Percentiles rank a stretch among this genome's conserved stretches.
These are phyloP conservation scores for Volvox africanus DNA, from an alignment of 139 green algal genomes.

Conservation along the genomic window DNA sequence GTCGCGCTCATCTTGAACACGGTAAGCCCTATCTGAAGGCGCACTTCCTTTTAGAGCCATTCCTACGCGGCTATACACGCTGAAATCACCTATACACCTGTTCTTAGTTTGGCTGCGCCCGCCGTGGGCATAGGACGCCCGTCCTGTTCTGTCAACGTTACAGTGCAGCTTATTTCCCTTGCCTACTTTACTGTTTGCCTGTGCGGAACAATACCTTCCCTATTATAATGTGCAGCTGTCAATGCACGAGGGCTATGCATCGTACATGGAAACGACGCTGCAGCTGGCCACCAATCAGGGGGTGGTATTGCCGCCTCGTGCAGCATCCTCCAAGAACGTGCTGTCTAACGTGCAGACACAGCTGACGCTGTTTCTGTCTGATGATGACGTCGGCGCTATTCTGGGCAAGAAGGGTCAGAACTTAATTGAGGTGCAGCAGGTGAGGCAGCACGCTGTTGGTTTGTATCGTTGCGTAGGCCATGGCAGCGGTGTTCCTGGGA, in stretches of 20 bases:
- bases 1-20: conserved; percentile 76
- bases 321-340: conserved; percentile 53
- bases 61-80: too few relatives aligned
- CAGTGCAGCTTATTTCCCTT: too few relatives aligned
- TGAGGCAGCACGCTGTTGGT: background rate
- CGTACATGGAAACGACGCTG: conserved; percentile 77
- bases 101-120: too few relatives aligned
- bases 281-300: conserved; percentile 74
- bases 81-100: too few relatives aligned
- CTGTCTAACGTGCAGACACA: conserved; percentile 35
- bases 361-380: conserved; percentile 57
- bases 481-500: too few relatives aligned
- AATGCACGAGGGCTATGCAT: conserved; percentile 63
- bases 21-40: conserved; percentile 35
- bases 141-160: too few relatives aligned
- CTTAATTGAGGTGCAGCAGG: conserved; percentile 64
- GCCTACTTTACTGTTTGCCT: too few relatives aligned
- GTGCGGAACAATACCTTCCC: background rate
- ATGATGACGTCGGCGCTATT: conserved; percentile 76
- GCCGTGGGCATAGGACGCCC: too few relatives aligned
- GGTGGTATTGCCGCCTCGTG: conserved; percentile 60
- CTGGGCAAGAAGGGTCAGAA: conserved; percentile 69
- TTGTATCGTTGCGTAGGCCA: too few relatives aligned
- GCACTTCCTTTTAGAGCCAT: background rate
- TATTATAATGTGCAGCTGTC: conserved; percentile 58